Conservation (phyloP, 805 yeast genomes). For the Cyberlindnera subsufficiens region DNA sequence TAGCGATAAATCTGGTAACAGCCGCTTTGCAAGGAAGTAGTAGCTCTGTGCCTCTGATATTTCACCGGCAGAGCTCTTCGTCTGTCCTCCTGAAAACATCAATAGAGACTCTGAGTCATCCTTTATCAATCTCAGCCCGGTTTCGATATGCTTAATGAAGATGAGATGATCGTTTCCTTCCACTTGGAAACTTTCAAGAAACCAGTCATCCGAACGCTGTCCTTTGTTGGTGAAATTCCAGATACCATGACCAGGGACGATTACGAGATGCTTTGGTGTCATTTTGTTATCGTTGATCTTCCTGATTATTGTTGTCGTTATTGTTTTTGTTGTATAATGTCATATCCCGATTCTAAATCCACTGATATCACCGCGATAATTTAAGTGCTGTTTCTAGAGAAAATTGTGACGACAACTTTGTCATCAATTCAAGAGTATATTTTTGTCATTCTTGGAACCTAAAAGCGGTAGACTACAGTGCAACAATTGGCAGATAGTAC, state of each 20-base stretch:
- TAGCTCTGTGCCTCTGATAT: slow-evolving; percentile 61
- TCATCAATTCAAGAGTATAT: too few species aligned
- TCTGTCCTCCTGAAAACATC: slow-evolving; percentile 62
- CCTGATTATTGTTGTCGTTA: background rate
- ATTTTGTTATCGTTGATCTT: background rate
- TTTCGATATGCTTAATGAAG: slow-evolving; percentile 55
- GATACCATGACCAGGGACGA: slow-evolving; percentile 60
- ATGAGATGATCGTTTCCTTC: slow-evolving; percentile 66
- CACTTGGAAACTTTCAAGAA: slow-evolving; percentile 56
- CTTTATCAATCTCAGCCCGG: slow-evolving; percentile 33
- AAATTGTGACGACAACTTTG: too few species aligned
- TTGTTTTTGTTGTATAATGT: background rate
- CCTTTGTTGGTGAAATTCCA: slow-evolving; percentile 50
- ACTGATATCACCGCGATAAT: too few species aligned
- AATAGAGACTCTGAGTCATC: slow-evolving; percentile 32
- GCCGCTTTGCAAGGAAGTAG: slow-evolving; percentile 34
- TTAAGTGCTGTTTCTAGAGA: too few species aligned
- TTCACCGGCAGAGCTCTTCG: slow-evolving; percentile 49
- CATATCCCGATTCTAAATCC: background rate
- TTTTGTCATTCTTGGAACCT: too few species aligned
- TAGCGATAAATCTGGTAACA: slow-evolving; percentile 15
- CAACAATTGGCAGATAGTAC: background rate
- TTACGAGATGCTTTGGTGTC: slow-evolving; percentile 26
- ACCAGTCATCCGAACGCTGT: slow-evolving; percentile 50
- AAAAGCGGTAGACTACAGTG: too few species aligned